Evolutionary conservation across 208 protist species (phyloP).

Genomic region (Tritrichomonas foetus): DNA sequence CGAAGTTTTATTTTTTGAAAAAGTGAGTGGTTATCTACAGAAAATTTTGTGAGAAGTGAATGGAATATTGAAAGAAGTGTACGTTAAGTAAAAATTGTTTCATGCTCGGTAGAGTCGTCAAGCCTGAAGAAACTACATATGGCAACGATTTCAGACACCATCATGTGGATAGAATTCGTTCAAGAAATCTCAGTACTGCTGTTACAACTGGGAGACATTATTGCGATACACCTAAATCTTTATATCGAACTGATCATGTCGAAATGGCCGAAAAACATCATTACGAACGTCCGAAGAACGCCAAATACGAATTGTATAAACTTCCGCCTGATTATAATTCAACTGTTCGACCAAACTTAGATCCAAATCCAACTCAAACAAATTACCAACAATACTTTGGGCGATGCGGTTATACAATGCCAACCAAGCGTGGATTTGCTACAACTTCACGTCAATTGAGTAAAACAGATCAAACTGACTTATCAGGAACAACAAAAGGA

Average conservation of each 20-base stretch:
- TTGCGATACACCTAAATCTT: background rate
- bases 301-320: background rate
- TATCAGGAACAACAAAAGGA: background rate
- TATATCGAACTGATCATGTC: background rate
- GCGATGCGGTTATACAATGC: background rate
- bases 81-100: too few relatives aligned
- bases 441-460: background rate
- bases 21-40: too few relatives aligned
- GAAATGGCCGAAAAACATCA: background rate
- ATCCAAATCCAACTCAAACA: background rate
- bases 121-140: too few relatives aligned
- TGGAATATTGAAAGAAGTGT: too few relatives aligned
- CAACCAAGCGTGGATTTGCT: background rate
- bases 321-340: background rate
- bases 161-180: too few relatives aligned
- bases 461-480: background rate
- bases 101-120: too few relatives aligned
- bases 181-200: too few relatives aligned
- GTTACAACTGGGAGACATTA: background rate
- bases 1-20: too few relatives aligned
- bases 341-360: background rate
- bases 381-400: constrained; percentile 17
- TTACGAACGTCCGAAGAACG: background rate
- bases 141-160: too few relatives aligned
- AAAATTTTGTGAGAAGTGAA: too few relatives aligned